Evolutionary conservation across 2,329 filamentous ascomycete species (phyloP).

Genomic region (Rutstroemia sp.): DNA sequence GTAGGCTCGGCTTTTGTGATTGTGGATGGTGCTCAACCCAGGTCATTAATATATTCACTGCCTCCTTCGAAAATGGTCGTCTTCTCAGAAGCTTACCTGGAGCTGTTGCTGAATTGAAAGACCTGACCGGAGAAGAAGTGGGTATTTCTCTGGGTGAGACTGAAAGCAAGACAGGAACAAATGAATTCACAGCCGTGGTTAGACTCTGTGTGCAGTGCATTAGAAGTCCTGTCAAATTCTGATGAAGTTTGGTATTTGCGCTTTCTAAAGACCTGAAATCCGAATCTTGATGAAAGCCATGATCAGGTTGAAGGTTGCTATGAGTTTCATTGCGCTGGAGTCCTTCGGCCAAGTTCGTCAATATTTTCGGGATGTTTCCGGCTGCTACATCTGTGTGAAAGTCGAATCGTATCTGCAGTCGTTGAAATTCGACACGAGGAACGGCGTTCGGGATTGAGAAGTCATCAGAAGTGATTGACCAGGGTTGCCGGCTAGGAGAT

Average conservation of each 20-base stretch:
- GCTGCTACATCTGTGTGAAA: slow-evolving; percentile 5
- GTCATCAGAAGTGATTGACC: slow-evolving; percentile 7
- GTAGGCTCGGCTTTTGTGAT: background rate
- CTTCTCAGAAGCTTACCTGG: background rate
- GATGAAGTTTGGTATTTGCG: background rate
- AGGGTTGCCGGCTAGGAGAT: background rate
- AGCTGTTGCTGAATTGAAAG: background rate
- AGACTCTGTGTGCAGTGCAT: background rate
- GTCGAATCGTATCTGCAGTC: slow-evolving; percentile 17
- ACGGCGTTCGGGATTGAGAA: slow-evolving; percentile 16
- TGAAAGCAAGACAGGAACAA: background rate
- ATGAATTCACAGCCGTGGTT: background rate
- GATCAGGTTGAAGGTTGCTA: too few relatives aligned
- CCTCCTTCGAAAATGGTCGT: background rate
- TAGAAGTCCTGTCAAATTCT: background rate
- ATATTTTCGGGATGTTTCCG: background rate
- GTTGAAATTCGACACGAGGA: slow-evolving; percentile 14
- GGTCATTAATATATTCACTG: background rate
- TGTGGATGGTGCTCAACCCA: background rate
- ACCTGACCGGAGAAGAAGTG: background rate
- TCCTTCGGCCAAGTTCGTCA: background rate
- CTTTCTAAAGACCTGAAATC: too few relatives aligned
- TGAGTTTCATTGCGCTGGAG: too few relatives aligned
- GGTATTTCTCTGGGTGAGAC: too few relatives aligned
- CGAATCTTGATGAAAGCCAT: too few relatives aligned